A percentile compares a stretch with the other conserved stretches of the same genome.
Evolutionary conservation across 257 asterid species (phyloP).

Genomic region (Solanum habrochaites): DNA sequence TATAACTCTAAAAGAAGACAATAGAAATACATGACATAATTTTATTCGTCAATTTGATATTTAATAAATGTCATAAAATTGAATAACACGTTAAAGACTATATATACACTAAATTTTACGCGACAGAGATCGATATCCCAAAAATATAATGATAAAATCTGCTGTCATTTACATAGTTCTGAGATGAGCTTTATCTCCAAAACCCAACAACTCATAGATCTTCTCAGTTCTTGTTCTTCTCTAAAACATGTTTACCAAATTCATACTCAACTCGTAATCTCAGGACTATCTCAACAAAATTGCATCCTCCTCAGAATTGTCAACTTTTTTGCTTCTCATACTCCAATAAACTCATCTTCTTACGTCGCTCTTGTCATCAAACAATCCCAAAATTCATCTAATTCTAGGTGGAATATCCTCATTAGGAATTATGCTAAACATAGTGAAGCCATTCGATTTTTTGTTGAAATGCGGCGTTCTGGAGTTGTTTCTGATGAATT

Average conservation of each 20-base stretch:
- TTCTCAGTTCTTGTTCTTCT: conserved; percentile 19
- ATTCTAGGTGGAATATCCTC: conserved; percentile 31
- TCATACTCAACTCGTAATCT: conserved; percentile 23
- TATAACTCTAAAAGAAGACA: too few relatives aligned
- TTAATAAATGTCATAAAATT: too few relatives aligned
- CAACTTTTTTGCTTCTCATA: conserved; percentile 23
- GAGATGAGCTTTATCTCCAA: not conserved
- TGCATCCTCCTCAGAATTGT: conserved; percentile 16
- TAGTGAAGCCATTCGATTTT: conserved; percentile 30
- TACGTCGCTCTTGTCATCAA: conserved; percentile 16
- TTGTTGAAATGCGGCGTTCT: conserved; percentile 39
- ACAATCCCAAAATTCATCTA: conserved; percentile 1
- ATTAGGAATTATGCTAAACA: conserved; percentile 40
- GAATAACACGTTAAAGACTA: too few relatives aligned
- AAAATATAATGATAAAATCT: too few relatives aligned
- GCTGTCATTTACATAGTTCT: too few relatives aligned
- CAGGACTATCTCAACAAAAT: conserved; percentile 17
- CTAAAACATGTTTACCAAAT: conserved; percentile 28
- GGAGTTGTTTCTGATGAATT: conserved; percentile 41
- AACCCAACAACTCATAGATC: conserved; percentile 14
- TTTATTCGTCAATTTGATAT: too few relatives aligned
- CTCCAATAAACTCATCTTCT: conserved; percentile 2
- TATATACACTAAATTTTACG: too few relatives aligned
- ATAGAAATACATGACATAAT: too few relatives aligned
- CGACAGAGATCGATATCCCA: too few relatives aligned